These are phyloP conservation scores for Alternaria gansuensis DNA, from an alignment of 2,329 filamentous ascomycete species.

Conservation along the genomic window DNA sequence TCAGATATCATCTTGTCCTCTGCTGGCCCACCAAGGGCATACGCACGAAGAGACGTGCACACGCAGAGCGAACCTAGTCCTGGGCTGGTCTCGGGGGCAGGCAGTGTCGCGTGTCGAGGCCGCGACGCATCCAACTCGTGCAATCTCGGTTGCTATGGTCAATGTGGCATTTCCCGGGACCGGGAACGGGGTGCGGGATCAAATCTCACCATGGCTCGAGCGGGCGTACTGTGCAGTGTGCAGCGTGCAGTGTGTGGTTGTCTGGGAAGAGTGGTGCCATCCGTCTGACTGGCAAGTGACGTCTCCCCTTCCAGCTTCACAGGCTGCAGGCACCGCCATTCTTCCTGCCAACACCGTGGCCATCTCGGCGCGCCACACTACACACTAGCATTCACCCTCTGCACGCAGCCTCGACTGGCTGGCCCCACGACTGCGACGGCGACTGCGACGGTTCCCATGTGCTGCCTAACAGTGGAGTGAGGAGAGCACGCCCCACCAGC, in stretches of 20 bases:
- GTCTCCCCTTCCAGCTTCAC: constrained; percentile 34
- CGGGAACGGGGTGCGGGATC: neutral
- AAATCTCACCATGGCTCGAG: neutral
- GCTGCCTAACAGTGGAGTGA: constrained; percentile 39
- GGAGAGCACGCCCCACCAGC: constrained; percentile 37
- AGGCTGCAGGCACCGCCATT: constrained; percentile 32
- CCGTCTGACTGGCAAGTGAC: constrained; percentile 30
- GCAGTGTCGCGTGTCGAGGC: neutral
- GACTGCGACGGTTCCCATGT: constrained; percentile 37
- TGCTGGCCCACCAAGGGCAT: neutral
- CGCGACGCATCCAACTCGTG: neutral
- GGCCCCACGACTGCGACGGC: constrained; percentile 23
- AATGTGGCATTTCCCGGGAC: neutral
- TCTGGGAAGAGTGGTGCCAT: constrained; percentile 7
- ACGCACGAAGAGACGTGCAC: neutral
- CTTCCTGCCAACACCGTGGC: constrained; percentile 29
- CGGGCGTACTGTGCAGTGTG: no score
- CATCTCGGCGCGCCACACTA: constrained; percentile 27
- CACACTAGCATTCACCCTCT: constrained; percentile 17
- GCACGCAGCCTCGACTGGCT: constrained; percentile 16
- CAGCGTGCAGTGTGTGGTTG: neutral
- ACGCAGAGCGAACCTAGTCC: neutral
- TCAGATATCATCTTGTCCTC: no score
- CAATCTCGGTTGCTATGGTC: neutral
- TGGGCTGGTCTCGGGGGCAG: neutral